Evolutionary conservation across 2,329 filamentous ascomycete genomes (phyloP).

Genomic region (Botrytis squamosa): DNA sequence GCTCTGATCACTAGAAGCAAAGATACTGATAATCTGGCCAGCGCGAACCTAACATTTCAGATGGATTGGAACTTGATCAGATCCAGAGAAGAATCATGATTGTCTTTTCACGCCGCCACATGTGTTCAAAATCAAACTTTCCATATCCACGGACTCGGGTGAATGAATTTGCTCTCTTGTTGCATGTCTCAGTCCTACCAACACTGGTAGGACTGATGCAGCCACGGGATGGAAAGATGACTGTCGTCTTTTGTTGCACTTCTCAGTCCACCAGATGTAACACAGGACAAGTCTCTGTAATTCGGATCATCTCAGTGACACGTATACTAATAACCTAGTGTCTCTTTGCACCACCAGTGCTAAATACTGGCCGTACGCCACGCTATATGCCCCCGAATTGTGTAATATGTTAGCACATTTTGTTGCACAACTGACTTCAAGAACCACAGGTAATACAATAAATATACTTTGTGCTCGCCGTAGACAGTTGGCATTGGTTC

Average conservation of each 20-base stretch:
- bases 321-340: neutral
- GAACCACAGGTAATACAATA: slow-evolving; percentile 1
- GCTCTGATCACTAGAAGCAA: neutral
- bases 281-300: neutral
- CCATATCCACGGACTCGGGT: neutral
- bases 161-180: neutral
- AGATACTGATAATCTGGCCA: neutral
- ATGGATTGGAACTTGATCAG: neutral
- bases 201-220: neutral
- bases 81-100: neutral
- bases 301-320: neutral
- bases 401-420: neutral
- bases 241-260: neutral
- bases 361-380: neutral
- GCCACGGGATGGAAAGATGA: neutral
- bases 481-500: neutral
- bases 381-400: neutral
- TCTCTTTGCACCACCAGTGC: neutral
- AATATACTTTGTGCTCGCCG: neutral
- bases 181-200: slow-evolving; percentile 7
- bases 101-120: neutral
- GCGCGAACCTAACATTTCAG: neutral
- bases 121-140: neutral
- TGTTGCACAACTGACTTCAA: neutral
- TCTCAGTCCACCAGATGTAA: neutral